These are phyloP conservation scores for Stromatinia cepivora DNA, from an alignment of 2,329 filamentous ascomycete genomes.

Conservation along the genomic window DNA sequence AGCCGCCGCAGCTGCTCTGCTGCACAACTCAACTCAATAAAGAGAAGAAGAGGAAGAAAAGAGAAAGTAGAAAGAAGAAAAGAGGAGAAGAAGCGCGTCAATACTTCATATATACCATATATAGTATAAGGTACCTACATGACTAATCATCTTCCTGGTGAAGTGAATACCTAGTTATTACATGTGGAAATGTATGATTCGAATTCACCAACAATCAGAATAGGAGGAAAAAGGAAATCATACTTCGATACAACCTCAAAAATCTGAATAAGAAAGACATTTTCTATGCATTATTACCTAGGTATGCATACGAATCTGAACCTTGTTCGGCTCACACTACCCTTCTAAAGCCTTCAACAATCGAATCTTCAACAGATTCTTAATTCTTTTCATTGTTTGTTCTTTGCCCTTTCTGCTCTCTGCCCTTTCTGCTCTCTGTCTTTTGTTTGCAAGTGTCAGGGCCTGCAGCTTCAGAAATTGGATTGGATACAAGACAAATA, in stretches of 20 bases:
- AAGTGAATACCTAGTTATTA: background rate
- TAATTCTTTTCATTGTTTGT: background rate
- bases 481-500: background rate
- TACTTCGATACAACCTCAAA: background rate
- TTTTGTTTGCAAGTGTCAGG: background rate
- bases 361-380: background rate
- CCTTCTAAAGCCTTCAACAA: background rate
- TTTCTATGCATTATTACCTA: background rate
- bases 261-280: background rate
- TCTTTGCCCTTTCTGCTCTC: no score
- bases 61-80: background rate
- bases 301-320: background rate
- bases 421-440: no score
- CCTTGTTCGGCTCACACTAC: background rate
- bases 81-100: background rate
- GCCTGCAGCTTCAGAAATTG: background rate
- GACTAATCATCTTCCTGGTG: background rate
- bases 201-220: background rate
- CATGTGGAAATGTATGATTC: background rate
- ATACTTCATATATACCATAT: no score
- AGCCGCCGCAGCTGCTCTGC: background rate
- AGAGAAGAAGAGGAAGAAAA: background rate
- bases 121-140: no score
- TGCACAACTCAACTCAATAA: no score
- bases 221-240: background rate